phyloP scores from a whole-genome alignment of 2,329 filamentous ascomycete species.

The Eutypa lata region DNA sequence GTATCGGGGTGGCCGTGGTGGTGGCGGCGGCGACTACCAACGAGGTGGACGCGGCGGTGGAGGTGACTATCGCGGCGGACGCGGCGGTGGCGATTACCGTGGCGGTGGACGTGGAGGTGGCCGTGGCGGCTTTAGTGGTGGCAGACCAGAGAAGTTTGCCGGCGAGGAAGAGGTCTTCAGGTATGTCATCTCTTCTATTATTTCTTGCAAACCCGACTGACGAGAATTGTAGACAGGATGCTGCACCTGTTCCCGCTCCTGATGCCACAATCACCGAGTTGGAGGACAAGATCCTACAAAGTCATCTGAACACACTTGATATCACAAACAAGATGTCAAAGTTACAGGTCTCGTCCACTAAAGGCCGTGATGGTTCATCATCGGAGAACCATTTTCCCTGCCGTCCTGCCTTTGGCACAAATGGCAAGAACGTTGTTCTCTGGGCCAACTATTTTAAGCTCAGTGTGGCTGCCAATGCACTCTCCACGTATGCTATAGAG shows the following conservation, averaged over 20 bases:
- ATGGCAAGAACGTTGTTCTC: constrained; percentile 39
- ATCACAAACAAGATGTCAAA: constrained; percentile 35
- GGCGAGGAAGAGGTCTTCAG: constrained; percentile 25
- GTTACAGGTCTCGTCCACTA: constrained; percentile 23
- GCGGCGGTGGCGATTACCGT: constrained; percentile 4
- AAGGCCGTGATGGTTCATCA: constrained; percentile 2
- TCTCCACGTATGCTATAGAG: constrained; percentile 46
- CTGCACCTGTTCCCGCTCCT: constrained; percentile 18
- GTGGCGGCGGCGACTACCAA: constrained; percentile 5
- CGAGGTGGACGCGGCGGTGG: constrained; percentile 14
- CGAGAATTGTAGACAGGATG: constrained; percentile 7
- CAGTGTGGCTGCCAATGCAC: constrained; percentile 29
- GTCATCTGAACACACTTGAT: constrained; percentile 20
- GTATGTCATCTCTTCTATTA: constrained; percentile 20
- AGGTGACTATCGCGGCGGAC: constrained; percentile 11
- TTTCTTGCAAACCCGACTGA: not conserved
- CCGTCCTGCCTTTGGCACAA: constrained; percentile 48
- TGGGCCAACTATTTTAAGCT: constrained; percentile 56
- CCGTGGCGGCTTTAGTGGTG: constrained; percentile 14
- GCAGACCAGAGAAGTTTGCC: constrained; percentile 18
- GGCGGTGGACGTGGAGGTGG: constrained; percentile 19
- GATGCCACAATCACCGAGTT: constrained; percentile 32
- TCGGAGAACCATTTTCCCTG: constrained; percentile 33
- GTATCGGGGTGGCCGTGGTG: constrained; percentile 17
- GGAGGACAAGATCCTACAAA: constrained; percentile 39